Evolutionary conservation across 1,284 basidiomycete genomes (phyloP), one percentile per base, ranked within the genome.

Genomic region (Pyrrhoderma noxium): DNA sequence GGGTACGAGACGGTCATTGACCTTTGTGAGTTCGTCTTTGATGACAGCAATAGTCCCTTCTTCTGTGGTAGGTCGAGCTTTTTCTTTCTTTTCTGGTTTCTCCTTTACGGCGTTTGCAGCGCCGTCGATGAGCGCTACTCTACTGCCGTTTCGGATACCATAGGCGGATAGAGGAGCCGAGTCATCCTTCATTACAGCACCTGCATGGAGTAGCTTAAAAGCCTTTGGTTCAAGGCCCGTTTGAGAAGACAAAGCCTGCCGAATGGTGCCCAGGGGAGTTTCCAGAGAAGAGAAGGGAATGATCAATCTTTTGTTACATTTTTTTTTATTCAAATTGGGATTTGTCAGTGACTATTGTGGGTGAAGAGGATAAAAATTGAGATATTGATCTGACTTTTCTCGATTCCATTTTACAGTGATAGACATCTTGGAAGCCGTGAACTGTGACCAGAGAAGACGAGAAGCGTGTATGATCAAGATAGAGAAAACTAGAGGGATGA

Each of bases 161-260:
- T 86, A 89, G 40, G 50, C 43, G 8, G 43, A 39, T 5, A 52
- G 35, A 40, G 76, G 79, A 3, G 77, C 80, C 54, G 69, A 69
- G 61, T 91, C 82, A 61, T 90, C 86, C 57, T 81, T 84, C 77
- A 89, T 83, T 60, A 90, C 73, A 3, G 84, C 87, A 40, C 88
- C 87, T 38, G 81, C 76, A 64, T 86, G 82, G 52, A 91, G 76
- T 63, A 91, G 74, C 62, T 88, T 86, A 73, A 89, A 87, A n/a
- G 75, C 73, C 58, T 73, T 58, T 35, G 64, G 64, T 0, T 78
- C 73, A 4, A 89, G 73, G 51, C 80, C 78, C 2, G 82, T 87
- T 62, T 80, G 77, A 7, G 80, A 75, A 1, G 84, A 77, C 56
- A 89, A 65, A 31, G 73, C 66, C 11, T 70, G 57, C 35, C 84